Percentiles rank a stretch among this genome's conserved stretches.
phyloP scores from a whole-genome alignment of 2,329 filamentous ascomycete species.

The Bipolaris zeicola region DNA sequence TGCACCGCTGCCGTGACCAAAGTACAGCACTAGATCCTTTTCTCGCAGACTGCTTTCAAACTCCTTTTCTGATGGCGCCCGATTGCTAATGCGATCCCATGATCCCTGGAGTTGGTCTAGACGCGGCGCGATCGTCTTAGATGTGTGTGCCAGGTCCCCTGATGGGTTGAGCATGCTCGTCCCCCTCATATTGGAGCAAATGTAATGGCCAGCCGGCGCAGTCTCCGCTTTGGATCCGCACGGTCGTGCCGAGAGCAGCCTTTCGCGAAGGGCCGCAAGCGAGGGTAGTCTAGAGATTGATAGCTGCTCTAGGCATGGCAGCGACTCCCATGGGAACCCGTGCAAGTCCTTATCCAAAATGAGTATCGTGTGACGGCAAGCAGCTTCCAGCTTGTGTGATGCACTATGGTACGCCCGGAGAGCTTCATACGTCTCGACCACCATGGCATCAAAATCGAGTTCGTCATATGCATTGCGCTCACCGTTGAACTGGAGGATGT shows the following conservation, averaged over 20 bases:
- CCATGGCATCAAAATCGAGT: conserved; percentile 92
- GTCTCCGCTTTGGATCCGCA: conserved; percentile 11
- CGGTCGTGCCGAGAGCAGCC: conserved; percentile 65
- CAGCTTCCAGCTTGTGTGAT: conserved; percentile 45
- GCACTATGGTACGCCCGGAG: conserved; percentile 75
- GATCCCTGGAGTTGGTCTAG: conserved; percentile 57
- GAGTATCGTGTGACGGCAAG: conserved; percentile 74
- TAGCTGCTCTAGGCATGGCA: conserved; percentile 79
- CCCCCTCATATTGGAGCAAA: conserved; percentile 58
- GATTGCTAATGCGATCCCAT: conserved; percentile 73
- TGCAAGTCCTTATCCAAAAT: conserved; percentile 92
- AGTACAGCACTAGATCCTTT: conserved; percentile 83
- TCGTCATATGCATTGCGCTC: conserved; percentile 97
- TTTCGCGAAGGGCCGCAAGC: conserved; percentile 77
- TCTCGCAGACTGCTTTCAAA: conserved; percentile 71
- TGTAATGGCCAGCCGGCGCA: conserved; percentile 52
- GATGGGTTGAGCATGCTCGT: conserved; percentile 90
- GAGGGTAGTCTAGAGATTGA: conserved; percentile 90
- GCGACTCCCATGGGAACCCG: conserved; percentile 91
- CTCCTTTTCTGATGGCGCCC: conserved; percentile 74
- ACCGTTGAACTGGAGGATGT: conserved; percentile 94
- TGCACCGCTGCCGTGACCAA: conserved; percentile 91
- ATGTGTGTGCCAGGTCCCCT: conserved; percentile 79
- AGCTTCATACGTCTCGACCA: conserved; percentile 85
- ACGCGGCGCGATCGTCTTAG: conserved; percentile 71